Conservation (phyloP, 2,329 filamentous ascomycete genomes). For the Sclerotinia borealis region DNA sequence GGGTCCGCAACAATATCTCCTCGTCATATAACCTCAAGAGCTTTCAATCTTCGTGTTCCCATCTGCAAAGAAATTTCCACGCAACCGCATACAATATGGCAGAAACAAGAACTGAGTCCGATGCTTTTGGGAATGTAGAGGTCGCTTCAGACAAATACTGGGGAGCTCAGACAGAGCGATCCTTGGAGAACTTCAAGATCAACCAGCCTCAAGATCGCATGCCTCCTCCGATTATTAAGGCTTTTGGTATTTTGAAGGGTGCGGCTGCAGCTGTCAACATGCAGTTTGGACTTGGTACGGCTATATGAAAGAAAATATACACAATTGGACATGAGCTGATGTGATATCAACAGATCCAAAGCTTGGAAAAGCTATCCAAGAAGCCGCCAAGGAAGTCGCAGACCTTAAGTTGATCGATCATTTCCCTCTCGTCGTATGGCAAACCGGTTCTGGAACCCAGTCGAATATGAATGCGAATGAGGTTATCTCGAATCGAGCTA, state of each 20-base stretch:
- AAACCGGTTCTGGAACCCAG: slow-evolving; percentile 97
- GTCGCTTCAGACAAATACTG: slow-evolving; percentile 93
- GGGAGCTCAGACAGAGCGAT: slow-evolving; percentile 96
- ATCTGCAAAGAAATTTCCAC: slow-evolving; percentile 28
- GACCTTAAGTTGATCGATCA: slow-evolving; percentile 91
- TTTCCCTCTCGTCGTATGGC: slow-evolving; percentile 98
- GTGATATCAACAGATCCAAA: slow-evolving; percentile 60
- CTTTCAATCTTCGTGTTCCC: slow-evolving; percentile 14
- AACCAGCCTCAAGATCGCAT: slow-evolving; percentile 99
- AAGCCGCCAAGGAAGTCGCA: slow-evolving; percentile 89
- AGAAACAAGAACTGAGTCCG: slow-evolving; percentile 76
- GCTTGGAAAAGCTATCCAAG: slow-evolving; percentile 86
- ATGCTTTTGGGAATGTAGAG: slow-evolving; percentile 96
- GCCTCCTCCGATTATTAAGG: slow-evolving; percentile 85
- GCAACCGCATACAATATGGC: slow-evolving; percentile 34
- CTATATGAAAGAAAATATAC: slow-evolving; percentile 1
- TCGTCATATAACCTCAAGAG: slow-evolving; percentile 13
- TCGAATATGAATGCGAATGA: slow-evolving; percentile 99
- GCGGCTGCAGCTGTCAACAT: slow-evolving; percentile 95
- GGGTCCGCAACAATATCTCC: slow-evolving; percentile 1
- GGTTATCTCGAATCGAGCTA: slow-evolving; percentile 98
- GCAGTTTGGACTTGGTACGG: slow-evolving; percentile 77
- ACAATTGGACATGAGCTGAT: slow-evolving; percentile 22
- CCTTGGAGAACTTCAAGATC: slow-evolving; percentile 96
- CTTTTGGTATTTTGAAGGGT: slow-evolving; percentile 96